Percentiles rank a stretch among this genome's conserved stretches.
Evolutionary conservation across 192 early-diverging fungal species (phyloP).

Genomic region (Endogone sp.): DNA sequence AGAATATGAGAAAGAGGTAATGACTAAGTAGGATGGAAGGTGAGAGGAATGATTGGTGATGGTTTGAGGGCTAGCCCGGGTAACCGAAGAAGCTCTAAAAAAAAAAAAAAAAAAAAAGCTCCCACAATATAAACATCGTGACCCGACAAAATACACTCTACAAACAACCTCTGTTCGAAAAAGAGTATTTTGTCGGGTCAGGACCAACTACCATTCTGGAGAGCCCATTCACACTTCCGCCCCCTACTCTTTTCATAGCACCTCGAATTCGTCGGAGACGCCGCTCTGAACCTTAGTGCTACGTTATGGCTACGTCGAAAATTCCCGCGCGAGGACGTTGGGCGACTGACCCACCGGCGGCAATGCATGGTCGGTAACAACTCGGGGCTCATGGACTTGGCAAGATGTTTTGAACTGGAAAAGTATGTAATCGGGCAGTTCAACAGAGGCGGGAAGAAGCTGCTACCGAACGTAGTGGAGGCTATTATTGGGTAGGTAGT

Average conservation of each 20-base stretch:
- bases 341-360: not conserved
- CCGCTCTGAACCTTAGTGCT: not conserved
- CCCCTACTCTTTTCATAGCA: not conserved
- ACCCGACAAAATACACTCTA: not conserved
- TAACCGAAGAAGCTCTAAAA: too few species aligned
- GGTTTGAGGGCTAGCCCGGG: not conserved
- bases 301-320: not conserved
- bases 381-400: not conserved
- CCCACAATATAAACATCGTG: too few species aligned
- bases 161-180: too few species aligned
- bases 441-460: not conserved
- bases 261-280: not conserved
- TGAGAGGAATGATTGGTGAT: not conserved
- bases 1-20: too few species aligned
- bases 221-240: not conserved
- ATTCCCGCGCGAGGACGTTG: not conserved
- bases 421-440: not conserved
- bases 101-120: too few species aligned
- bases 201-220: too few species aligned
- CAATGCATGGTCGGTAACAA: not conserved
- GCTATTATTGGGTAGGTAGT: not conserved
- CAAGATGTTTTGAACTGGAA: not conserved
- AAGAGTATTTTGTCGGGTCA: too few species aligned
- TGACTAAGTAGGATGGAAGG: not conserved
- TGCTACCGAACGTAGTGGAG: not conserved